A percentile compares a stretch with the other conserved stretches of the same genome.
Evolutionary conservation across 31 red algal species (phyloP).

Genomic region (Endocladia muricata): DNA sequence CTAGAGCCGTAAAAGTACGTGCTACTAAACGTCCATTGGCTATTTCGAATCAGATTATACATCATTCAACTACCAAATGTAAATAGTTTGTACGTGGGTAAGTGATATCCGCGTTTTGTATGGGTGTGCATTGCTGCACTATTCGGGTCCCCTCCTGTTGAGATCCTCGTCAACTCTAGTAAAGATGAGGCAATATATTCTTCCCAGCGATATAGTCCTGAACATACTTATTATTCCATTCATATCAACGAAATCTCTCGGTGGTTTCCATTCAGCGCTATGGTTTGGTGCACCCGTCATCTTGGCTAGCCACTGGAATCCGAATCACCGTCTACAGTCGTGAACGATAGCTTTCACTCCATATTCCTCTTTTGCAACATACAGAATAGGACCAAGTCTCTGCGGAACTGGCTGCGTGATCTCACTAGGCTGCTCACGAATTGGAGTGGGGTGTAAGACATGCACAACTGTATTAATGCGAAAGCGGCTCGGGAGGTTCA

Average conservation of each 20-base stretch:
- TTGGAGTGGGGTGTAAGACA: neutral
- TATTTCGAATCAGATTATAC: too few species aligned
- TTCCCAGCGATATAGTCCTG: neutral
- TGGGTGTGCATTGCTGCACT: too few species aligned
- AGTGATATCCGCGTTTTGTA: too few species aligned
- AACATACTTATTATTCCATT: neutral
- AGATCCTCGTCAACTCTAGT: neutral
- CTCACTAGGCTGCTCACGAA: neutral
- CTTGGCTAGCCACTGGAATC: neutral
- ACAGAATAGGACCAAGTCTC: neutral
- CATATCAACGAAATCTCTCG: neutral
- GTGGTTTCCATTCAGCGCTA: neutral
- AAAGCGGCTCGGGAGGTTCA: neutral
- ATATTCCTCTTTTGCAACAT: neutral
- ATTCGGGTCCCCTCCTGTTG: neutral
- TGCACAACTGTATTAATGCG: slow-evolving; percentile 2
- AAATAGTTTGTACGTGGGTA: too few species aligned
- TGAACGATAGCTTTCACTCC: neutral
- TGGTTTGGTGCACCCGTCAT: neutral
- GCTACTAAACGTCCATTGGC: too few species aligned
- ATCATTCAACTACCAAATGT: too few species aligned
- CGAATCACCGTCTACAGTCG: neutral
- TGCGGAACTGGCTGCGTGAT: neutral
- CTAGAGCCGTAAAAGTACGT: too few species aligned
- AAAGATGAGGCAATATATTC: neutral